Percentiles rank a stretch among this genome's conserved stretches.
Evolutionary conservation across 441 rosid species (phyloP).

Genomic region (Viola pubescens): DNA sequence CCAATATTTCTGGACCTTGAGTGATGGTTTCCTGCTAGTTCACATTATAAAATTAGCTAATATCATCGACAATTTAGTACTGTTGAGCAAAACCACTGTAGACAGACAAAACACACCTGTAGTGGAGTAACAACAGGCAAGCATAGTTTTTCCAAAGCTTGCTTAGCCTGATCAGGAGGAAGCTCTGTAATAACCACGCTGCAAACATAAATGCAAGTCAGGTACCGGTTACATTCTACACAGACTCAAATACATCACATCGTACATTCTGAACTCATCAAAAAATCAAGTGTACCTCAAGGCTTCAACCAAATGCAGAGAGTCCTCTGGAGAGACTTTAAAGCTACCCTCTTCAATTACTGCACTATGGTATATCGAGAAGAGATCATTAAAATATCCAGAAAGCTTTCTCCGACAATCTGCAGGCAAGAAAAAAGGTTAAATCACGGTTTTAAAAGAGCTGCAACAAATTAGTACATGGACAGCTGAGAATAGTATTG

Average conservation of each 20-base stretch:
- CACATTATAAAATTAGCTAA: slow-evolving; percentile 18
- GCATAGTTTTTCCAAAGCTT: slow-evolving; percentile 78
- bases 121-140: slow-evolving; percentile 76
- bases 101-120: slow-evolving; percentile 50
- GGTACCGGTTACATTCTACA: slow-evolving; percentile 5
- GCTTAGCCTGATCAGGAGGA: slow-evolving; percentile 81
- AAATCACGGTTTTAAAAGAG: no score
- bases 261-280: slow-evolving; percentile 8
- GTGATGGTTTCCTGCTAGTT: slow-evolving; percentile 58
- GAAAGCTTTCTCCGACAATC: slow-evolving; percentile 91
- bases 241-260: slow-evolving; percentile 12
- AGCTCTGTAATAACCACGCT: slow-evolving; percentile 96
- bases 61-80: slow-evolving; percentile 19
- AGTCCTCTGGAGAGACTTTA: slow-evolving; percentile 91
- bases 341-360: slow-evolving; percentile 74
- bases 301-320: slow-evolving; percentile 89
- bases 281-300: slow-evolving; percentile 48
- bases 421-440: slow-evolving; percentile 26
- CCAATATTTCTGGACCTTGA: slow-evolving; percentile 72
- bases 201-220: slow-evolving; percentile 32
- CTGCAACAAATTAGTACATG: neutral
- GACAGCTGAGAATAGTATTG: neutral
- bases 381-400: slow-evolving; percentile 72
- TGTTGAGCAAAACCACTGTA: slow-evolving; percentile 13
- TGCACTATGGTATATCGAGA: slow-evolving; percentile 71